phyloP scores from a whole-genome alignment of 2,329 filamentous ascomycete genomes.

The Rutstroemia sp. region DNA sequence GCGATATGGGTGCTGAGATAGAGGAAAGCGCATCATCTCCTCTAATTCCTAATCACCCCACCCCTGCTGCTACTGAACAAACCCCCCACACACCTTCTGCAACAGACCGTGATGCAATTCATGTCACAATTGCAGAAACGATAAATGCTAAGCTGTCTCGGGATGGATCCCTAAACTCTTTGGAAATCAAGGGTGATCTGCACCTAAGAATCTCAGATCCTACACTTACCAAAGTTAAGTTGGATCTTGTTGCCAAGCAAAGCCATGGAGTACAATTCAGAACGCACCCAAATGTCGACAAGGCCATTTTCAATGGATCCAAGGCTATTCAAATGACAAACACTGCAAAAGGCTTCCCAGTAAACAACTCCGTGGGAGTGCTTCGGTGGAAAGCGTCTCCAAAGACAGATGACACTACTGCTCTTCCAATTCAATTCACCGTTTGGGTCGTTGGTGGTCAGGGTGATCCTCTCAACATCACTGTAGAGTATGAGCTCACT shows the following conservation, averaged over 20 bases:
- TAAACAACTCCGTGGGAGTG: conserved; percentile 89
- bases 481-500: conserved; percentile 90
- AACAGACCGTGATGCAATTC: conserved; percentile 74
- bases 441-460: conserved; percentile 93
- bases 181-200: conserved; percentile 87
- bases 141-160: conserved; percentile 83
- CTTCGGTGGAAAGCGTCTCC: conserved; percentile 86
- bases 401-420: conserved; percentile 69
- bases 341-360: conserved; percentile 77
- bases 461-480: conserved; percentile 77
- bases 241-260: conserved; percentile 67
- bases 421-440: conserved; percentile 90
- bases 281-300: conserved; percentile 95
- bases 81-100: conserved; percentile 52
- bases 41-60: conserved; percentile 49
- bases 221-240: conserved; percentile 83
- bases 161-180: conserved; percentile 78
- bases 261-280: conserved; percentile 85
- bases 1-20: conserved; percentile 79
- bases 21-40: conserved; percentile 60
- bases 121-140: conserved; percentile 81
- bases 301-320: conserved; percentile 71
- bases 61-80: conserved; percentile 44
- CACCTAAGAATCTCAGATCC: conserved; percentile 85
- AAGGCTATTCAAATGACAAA: conserved; percentile 90